phyloP scores from a whole-genome alignment of 305 asterid genomes.

The Solanum chacoense region DNA sequence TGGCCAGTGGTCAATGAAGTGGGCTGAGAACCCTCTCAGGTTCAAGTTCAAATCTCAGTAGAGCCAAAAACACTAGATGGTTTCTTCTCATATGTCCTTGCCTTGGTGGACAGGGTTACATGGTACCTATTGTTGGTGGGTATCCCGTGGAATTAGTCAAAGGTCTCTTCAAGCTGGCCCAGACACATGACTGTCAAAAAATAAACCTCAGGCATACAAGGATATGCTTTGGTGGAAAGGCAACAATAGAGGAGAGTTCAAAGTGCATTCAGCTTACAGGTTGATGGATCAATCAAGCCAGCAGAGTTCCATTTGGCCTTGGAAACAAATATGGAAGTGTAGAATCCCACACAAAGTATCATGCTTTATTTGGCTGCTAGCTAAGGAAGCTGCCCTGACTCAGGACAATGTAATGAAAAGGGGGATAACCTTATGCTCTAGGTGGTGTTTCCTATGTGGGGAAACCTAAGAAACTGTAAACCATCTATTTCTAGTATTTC shows the following conservation, averaged over 20 bases:
- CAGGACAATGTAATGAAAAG: not conserved
- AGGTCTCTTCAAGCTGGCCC: not conserved
- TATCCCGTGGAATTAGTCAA: not conserved
- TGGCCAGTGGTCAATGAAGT: not conserved
- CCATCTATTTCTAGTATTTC: not conserved
- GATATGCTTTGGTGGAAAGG: not conserved
- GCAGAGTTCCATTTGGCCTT: not conserved
- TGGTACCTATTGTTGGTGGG: not conserved
- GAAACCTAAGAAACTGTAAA: not conserved
- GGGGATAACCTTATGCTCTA: not conserved
- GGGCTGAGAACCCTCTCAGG: not conserved
- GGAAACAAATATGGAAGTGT: not conserved
- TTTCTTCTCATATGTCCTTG: not conserved
- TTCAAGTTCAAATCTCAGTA: not conserved
- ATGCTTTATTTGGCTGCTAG: not conserved
- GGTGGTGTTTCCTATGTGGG: not conserved
- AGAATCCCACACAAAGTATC: not conserved
- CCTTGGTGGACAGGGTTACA: not conserved
- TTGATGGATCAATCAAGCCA: not conserved
- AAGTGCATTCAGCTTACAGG: not conserved
- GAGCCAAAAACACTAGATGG: not conserved
- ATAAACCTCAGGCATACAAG: not conserved
- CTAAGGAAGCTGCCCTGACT: not conserved
- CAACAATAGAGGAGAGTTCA: not conserved
- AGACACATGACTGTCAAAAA: not conserved